These are phyloP conservation scores for Lumnitzera racemosa DNA, from an alignment of 345 rosid genomes.

Conservation along the genomic window DNA sequence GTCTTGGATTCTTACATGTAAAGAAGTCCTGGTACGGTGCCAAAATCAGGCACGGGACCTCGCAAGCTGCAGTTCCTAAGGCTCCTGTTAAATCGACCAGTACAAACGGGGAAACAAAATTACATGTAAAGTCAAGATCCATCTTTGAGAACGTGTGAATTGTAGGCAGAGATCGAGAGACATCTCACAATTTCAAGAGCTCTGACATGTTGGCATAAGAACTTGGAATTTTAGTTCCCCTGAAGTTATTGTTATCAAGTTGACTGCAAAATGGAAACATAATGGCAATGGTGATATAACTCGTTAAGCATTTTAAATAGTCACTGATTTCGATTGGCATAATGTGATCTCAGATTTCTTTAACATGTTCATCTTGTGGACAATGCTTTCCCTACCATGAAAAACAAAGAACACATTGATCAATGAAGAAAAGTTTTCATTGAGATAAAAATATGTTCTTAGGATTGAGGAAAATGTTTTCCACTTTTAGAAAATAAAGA, in stretches of 20 bases:
- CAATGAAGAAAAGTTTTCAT: too few species aligned
- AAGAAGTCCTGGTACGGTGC: conserved; percentile 55
- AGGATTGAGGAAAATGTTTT: too few species aligned
- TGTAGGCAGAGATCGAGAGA: neutral
- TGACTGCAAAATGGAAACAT: conserved; percentile 47
- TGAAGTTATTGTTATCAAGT: conserved; percentile 87
- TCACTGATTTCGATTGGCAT: neutral
- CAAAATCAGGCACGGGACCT: conserved; percentile 83
- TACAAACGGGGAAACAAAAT: conserved; percentile 3
- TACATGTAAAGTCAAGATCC: neutral
- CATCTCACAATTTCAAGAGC: conserved; percentile 74
- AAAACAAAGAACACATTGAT: too few species aligned
- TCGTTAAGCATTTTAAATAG: too few species aligned
- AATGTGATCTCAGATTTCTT: neutral
- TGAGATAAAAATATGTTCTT: too few species aligned
- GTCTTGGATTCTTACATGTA: conserved; percentile 58
- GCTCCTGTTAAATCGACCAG: conserved; percentile 49
- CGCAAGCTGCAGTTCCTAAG: conserved; percentile 80
- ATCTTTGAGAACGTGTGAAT: neutral
- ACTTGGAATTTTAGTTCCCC: conserved; percentile 63
- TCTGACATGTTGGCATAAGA: conserved; percentile 67
- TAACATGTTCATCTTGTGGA: neutral
- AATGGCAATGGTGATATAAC: neutral
- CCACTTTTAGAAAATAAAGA: neutral
- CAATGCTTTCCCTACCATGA: too few species aligned